A percentile compares a stretch with the other conserved stretches of the same genome.
phyloP scores from a whole-genome alignment of 2,329 filamentous ascomycete genomes.

The Colletotrichum magnum region DNA sequence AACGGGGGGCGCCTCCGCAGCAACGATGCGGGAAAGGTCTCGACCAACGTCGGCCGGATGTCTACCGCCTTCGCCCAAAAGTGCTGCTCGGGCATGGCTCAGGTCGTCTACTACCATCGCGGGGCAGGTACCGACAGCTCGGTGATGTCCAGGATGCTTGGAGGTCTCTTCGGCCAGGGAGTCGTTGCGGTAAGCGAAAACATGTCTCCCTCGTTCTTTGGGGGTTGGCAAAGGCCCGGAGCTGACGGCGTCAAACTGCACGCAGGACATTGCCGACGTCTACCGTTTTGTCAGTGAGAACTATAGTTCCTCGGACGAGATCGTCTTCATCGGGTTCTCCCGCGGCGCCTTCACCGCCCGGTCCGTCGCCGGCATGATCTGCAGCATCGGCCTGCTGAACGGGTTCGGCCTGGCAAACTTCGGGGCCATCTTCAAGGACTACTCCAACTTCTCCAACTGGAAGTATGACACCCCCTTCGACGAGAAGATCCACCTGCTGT shows the following conservation, averaged over 20 bases:
- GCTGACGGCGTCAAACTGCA: fast-evolving
- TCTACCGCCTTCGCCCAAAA: conserved; percentile 48
- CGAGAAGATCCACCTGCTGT: neutral
- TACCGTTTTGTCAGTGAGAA: conserved; percentile 56
- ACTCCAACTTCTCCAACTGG: conserved; percentile 36
- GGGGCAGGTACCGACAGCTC: conserved; percentile 50
- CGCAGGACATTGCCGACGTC: conserved; percentile 49
- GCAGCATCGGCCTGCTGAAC: conserved; percentile 38
- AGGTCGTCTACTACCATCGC: conserved; percentile 55
- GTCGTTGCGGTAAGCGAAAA: conserved; percentile 36
- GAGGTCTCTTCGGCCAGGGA: conserved; percentile 45
- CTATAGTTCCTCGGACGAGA: conserved; percentile 50
- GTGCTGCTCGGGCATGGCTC: conserved; percentile 48
- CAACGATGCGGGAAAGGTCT: neutral
- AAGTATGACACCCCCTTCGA: neutral
- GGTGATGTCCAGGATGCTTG: conserved; percentile 41
- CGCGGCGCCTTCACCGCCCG: conserved; percentile 55
- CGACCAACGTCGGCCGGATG: conserved; percentile 53
- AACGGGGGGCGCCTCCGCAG: neutral
- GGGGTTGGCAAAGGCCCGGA: too few relatives aligned
- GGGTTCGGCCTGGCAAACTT: conserved; percentile 30
- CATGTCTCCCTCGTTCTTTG: too few relatives aligned
- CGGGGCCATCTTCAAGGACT: conserved; percentile 37
- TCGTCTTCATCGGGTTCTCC: conserved; percentile 53
- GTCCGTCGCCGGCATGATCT: conserved; percentile 48